Conservation (phyloP, 352 stramenopile genomes). For the Pythium phragmitis region DNA sequence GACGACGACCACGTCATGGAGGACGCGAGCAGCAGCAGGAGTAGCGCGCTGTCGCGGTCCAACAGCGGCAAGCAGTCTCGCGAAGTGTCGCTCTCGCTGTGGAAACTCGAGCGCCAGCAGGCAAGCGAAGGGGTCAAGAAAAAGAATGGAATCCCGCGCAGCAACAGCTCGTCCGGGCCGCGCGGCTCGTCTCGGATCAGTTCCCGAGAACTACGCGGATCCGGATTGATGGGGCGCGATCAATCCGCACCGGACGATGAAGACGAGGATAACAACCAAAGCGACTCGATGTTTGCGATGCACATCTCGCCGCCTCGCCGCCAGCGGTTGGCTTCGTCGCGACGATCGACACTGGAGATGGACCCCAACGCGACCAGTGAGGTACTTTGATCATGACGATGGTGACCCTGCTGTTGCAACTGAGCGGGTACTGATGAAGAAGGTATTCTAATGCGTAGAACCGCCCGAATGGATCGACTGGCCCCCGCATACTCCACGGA, state of each 20-base stretch:
- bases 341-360: conserved; percentile 14
- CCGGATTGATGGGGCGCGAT: conserved; percentile 16
- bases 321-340: conserved; percentile 9
- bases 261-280: conserved; percentile 16
- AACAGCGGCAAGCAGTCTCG: conserved; percentile 17
- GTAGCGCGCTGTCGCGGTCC: neutral
- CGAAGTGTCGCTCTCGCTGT: conserved; percentile 22
- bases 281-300: conserved; percentile 24
- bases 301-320: conserved; percentile 25
- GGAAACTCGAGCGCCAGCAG: conserved; percentile 23
- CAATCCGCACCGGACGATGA: neutral
- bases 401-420: neutral
- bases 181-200: conserved; percentile 9
- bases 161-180: conserved; percentile 6
- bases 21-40: conserved; percentile 3
- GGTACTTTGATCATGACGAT: conserved; percentile 1
- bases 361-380: conserved; percentile 8
- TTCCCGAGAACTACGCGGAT: conserved; percentile 13
- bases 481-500: conserved; percentile 2
- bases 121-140: conserved; percentile 6
- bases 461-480: conserved; percentile 15
- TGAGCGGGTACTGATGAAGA: neutral
- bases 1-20: conserved; percentile 23
- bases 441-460: neutral
- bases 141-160: conserved; percentile 12